Base-by-base conservation (phyloP, 148 eudicot genomes). In the Dysphania ambrosioides region DNA sequence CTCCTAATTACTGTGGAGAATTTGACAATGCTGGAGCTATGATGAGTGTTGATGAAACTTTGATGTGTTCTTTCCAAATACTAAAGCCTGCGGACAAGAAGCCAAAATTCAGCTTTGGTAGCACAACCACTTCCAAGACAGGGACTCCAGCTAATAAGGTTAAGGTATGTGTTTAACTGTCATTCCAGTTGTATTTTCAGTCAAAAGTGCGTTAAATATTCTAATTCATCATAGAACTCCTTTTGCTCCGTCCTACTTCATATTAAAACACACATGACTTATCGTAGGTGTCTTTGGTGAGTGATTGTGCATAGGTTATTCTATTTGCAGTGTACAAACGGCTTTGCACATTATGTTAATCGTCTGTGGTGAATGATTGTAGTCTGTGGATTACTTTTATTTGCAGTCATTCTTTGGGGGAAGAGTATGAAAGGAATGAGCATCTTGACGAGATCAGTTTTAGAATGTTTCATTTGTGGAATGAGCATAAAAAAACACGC, bases 21-120 rank as follows among this genome's bases (percentile, higher is more conserved):
- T 80, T 80, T 61, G 83, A 80, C 68, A 80, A 80, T 51, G 80
- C 80, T 26, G 83, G 83, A 67, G 83, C 80, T 44, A 80, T 80
- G 83, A 71, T 80, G 77, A 80, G 74, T 31, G 70, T 80, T 1
- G 83, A 80, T 29, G 83, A 80, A 21, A 66, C 70, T 59, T 68
- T 76, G 42, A 80, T 76, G 83, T 80, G 83, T 51, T 72, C 79
- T 5, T 80, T 80, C 44, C 83, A 76, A 60, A 76, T 80, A 47
- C 63, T 80, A 16, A 76, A 76, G 70, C 80, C 83, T 59, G 80
- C 80, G 8, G 80, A 80, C 6, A 80, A 76, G 66, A 72, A 29
- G 70, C 73, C 49, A 2, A 80, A 66, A 34, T 76, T 75, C 9
- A 76, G 83, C 3, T 75, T 75, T 34, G 79, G 79, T 16, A 75